Conservation (phyloP, 2,329 filamentous ascomycete genomes). For the Curvularia spicifera region DNA sequence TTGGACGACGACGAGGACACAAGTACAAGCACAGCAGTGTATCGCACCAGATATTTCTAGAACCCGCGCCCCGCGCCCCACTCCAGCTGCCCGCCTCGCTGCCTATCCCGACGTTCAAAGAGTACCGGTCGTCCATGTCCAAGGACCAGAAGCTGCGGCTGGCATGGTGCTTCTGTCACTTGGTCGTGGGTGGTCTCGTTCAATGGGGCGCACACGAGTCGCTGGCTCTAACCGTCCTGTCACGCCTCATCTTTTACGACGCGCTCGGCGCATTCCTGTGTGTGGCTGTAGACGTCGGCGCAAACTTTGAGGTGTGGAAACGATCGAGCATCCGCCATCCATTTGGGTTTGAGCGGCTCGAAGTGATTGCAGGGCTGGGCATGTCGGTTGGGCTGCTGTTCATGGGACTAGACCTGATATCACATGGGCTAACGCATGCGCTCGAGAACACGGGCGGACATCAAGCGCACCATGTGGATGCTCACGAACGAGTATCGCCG, state of each 20-base stretch:
- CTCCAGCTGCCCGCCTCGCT: slow-evolving; percentile 89
- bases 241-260: slow-evolving; percentile 93
- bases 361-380: slow-evolving; percentile 93
- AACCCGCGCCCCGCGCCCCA: slow-evolving; percentile 84
- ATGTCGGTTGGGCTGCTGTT: slow-evolving; percentile 97
- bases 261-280: slow-evolving; percentile 90
- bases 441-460: slow-evolving; percentile 77
- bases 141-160: slow-evolving; percentile 82
- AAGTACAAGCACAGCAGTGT: slow-evolving; percentile 98
- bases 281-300: slow-evolving; percentile 87
- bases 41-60: slow-evolving; percentile 95
- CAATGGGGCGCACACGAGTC: slow-evolving; percentile 86
- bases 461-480: slow-evolving; percentile 72
- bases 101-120: slow-evolving; percentile 85
- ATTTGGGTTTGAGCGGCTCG: slow-evolving; percentile 87
- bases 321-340: slow-evolving; percentile 90
- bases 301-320: slow-evolving; percentile 98
- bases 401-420: slow-evolving; percentile 94
- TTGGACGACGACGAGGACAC: slow-evolving; percentile 91
- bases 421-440: slow-evolving; percentile 91
- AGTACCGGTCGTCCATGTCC: slow-evolving; percentile 90
- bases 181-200: slow-evolving; percentile 80
- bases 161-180: slow-evolving; percentile 89
- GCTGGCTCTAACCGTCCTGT: slow-evolving; percentile 88
- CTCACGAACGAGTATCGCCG: slow-evolving; percentile 70